Base-by-base conservation (phyloP, 2,329 filamentous ascomycete genomes). In the Dothiorella sarmentorum region DNA sequence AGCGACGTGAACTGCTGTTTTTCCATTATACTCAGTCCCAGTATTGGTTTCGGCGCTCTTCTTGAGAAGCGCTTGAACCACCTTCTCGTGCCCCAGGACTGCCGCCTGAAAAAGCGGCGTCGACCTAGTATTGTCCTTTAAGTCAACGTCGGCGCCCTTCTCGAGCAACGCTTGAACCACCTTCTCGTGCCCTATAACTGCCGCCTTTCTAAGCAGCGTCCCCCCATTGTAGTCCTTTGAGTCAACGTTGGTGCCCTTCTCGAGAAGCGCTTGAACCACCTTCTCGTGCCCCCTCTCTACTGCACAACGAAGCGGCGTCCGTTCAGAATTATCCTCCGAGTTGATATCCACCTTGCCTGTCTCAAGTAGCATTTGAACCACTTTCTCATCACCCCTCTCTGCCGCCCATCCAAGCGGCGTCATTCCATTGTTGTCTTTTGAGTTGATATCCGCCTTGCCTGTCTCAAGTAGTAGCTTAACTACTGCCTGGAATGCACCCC, bases 281-380 rank as follows among this genome's bases (percentile, higher is more conserved):
- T 24, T 42, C 38, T 42, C 38, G 10, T 24, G 9, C 9, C 38
- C 38, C 3, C 9, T 22, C 7, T 4, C 3, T 42, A 11, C 9
- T 4, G 35, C 35, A 2, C 22, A 15, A 44, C 11, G 4, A 18
- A 62, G 55, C 52, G 59, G 53, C 33, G 59, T 58, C 17, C 17
- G 43, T 20, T 18, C 43, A 15, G n/a, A 22, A 20, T 56, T 33
- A 17, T 44, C 57, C 43, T 43, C 26, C 27, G 51, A 58, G 44
- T 62, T n/a, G 10, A 49, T 24, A 18, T 63, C 52, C 13, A 60
- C 57, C 22, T 58, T 59, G 47, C 57, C 56, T 26, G 27, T 57
- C 26, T 42, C 58, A 29, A 64, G 59, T 40, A 62, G 55, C 31
- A 61, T 35, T 43, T 59, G 40, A 9, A 61, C 53, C 11, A 61